Evolutionary conservation across 2,329 filamentous ascomycete genomes (phyloP), one percentile per base, ranked within the genome.

Genomic region (Sclerotinia minor): DNA sequence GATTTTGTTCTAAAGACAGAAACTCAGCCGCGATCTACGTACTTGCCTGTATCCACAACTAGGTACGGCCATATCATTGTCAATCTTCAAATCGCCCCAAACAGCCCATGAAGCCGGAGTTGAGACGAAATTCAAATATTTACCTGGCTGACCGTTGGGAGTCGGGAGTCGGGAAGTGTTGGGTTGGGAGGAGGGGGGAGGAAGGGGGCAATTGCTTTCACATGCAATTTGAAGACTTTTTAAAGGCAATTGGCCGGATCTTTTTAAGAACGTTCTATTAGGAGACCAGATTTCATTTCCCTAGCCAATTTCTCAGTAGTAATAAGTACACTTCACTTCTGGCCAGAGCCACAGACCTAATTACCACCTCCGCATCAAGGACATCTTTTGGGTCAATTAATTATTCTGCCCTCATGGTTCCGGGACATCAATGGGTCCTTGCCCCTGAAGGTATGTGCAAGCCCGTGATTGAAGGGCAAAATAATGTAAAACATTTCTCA

Each of bases 341-440:
- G 52, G 63, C 52, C 63, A 54, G 65, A 63, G 38, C 35, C 38
- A 50, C n/a, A n/a, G n/a, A n/a, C n/a, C 63, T 67, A 54, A 67
- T 29, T 29, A 2, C 29, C 54, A 35, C 47, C 65, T 61, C 65
- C 55, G 47, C 49, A 67, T 24, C 17, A 8, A 61, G 47, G 55
- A 53, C 47, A n/a, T 35, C 49, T 53, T 45, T 52, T 60, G 53
- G 64, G 54, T 32, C 64, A 60, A 60, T 35, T 35, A 26, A 45
- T 47, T 32, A 35, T 49, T 35, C 60, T 35, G 26, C 24, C 64
- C 64, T 67, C 65, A 41, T 67, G 65, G 57, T 53, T 53, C n/a
- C 47, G 65, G 65, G 65, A 63, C 57, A 67, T 61, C 65, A 47
- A 67, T 47, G 65, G 65, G 55, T 63, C 65, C 49, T 67, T 54